A percentile compares a stretch with the other conserved stretches of the same genome.
phyloP scores from a whole-genome alignment of 331 rosid genomes.

The Erythrophleum ivorense region DNA sequence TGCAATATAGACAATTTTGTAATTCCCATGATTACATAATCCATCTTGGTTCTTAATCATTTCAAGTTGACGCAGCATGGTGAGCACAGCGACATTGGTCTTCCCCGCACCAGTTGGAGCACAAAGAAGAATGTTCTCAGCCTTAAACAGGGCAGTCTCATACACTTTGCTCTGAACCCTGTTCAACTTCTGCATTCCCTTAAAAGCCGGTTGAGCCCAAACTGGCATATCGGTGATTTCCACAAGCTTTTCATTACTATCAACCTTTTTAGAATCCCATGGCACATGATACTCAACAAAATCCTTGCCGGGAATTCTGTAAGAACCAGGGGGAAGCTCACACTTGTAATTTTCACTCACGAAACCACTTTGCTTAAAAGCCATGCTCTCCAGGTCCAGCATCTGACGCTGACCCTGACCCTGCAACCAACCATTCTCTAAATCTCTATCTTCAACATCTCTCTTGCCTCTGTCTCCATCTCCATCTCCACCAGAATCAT shows the following conservation, averaged over 20 bases:
- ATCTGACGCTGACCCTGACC: slow-evolving; percentile 75
- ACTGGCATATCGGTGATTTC: slow-evolving; percentile 77
- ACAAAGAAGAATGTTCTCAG: no score
- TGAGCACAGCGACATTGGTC: no score
- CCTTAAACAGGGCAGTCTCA: slow-evolving; percentile 74
- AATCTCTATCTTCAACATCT: slow-evolving; percentile 69
- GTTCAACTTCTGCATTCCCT: slow-evolving; percentile 85
- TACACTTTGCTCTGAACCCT: slow-evolving; percentile 90
- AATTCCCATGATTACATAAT: no score
- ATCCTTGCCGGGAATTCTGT: slow-evolving; percentile 67
- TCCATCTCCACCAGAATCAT: slow-evolving; percentile 67
- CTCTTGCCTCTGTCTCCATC: slow-evolving; percentile 72
- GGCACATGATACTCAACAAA: slow-evolving; percentile 91
- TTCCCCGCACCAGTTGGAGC: no score
- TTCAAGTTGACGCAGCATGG: no score
- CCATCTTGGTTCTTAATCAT: no score
- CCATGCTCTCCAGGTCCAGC: slow-evolving; percentile 82
- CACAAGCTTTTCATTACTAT: slow-evolving; percentile 65
- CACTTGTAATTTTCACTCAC: slow-evolving; percentile 71
- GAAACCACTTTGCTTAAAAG: slow-evolving; percentile 68
- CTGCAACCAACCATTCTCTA: slow-evolving; percentile 73
- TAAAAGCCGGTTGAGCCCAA: slow-evolving; percentile 91
- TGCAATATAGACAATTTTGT: no score
- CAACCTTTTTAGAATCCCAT: slow-evolving; percentile 67
- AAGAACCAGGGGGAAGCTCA: slow-evolving; percentile 80